Conservation (phyloP, 2,329 filamentous ascomycete species). For the Paramyrothecium roridum region DNA sequence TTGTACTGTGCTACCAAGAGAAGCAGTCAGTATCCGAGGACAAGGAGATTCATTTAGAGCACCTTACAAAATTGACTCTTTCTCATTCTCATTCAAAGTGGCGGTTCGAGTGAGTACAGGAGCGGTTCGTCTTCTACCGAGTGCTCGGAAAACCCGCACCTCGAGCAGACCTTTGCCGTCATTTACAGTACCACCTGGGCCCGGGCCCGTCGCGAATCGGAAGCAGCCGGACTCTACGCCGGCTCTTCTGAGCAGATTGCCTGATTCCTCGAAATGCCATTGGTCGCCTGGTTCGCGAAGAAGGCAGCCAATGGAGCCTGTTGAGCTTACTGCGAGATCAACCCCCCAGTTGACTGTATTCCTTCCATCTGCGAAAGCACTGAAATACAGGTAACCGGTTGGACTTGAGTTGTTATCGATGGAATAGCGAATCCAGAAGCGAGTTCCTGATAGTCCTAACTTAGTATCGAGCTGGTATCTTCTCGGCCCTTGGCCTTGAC, state of each 20-base stretch:
- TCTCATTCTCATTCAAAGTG: too few relatives aligned
- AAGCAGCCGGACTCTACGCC: background rate
- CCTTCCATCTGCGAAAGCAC: conserved; percentile 51
- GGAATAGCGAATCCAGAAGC: conserved; percentile 51
- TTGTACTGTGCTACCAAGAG: conserved; percentile 37
- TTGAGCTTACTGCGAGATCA: conserved; percentile 28
- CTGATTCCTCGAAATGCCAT: conserved; percentile 34
- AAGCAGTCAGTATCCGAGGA: conserved; percentile 1
- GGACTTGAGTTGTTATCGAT: conserved; percentile 30
- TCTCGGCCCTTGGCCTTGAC: too few relatives aligned
- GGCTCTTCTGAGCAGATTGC: conserved; percentile 22
- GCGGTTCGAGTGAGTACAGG: too few relatives aligned
- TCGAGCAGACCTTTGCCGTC: background rate
- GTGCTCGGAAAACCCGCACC: too few relatives aligned
- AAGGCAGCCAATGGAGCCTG: conserved; percentile 40
- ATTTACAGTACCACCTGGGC: background rate
- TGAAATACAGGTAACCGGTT: conserved; percentile 48
- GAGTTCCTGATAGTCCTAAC: conserved; percentile 33
- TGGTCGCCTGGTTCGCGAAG: conserved; percentile 45
- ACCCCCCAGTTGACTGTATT: conserved; percentile 51
- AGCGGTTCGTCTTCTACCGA: too few relatives aligned
- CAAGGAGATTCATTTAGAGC: too few relatives aligned
- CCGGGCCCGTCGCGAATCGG: background rate
- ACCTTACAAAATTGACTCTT: too few relatives aligned
- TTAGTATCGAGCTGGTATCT: background rate